Evolutionary conservation across 2,329 filamentous ascomycete species (phyloP), one percentile per base, ranked within the genome.

Genomic region (Thielaviopsis euricoi): DNA sequence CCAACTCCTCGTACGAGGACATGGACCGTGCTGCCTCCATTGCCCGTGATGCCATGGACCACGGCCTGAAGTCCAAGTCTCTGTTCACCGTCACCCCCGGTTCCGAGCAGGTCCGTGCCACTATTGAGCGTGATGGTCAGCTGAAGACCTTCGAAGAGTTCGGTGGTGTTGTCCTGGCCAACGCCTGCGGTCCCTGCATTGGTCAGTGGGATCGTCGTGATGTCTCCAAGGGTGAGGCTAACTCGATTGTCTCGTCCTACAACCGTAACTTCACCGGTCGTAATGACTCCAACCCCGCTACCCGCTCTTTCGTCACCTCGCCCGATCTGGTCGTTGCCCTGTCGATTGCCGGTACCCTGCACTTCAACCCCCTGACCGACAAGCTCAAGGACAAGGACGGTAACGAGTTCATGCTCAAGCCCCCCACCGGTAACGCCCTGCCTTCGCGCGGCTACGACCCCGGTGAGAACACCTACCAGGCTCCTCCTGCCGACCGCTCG

Each of bases 181-280:
- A 97, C 71, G 91, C 93, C 63, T 97, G 93, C 70, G 91, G 86
- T 66, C 86, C 87, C 65, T 93, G 87, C 75, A 90, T 94, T 71
- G 89, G 88, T 60, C 91, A 97, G 74, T 97, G 93, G 93, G 89
- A 96, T 69, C 86, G 93, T 65, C 78, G 76, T 64, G 91, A 97
- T 66, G 89, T 96, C 58, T 86, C 90, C 80, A 96, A 97, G 82
- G 91, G 91, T 64, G 84, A 87, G 66, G 77, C 89, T 67, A 98
- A 98, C 83, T 94, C 89, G 6, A 98, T 98, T 71, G 78, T 98
- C 70, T 96, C 90, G 52, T 97, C 93, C 26, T 98, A 96, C 85
- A 98, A 98, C 86, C 89, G 93, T 74, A 97, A 98, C 83, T 97
- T 98, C 78, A 97, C 91, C 62, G 91, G 91, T 64, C 89, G 93